Base-by-base conservation (phyloP, 768 basidiomycete genomes). In the Udeniomyces megalosporus region DNA sequence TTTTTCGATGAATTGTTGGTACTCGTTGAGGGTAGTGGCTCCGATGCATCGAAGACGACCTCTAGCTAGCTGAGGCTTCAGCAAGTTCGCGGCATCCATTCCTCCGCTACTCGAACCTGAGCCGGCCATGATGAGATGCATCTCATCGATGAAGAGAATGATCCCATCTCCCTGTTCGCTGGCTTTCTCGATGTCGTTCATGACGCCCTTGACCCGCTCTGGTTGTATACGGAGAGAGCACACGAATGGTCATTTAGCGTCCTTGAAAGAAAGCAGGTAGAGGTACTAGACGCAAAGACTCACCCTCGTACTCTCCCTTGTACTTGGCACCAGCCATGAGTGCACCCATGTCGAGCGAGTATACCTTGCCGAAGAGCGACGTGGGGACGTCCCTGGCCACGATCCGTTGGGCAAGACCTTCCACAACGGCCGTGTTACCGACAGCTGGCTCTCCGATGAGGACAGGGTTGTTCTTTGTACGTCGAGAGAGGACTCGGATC, bases 301-400 rank as follows among this genome's bases (percentile, higher is more conserved):
- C n/a, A n/a, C n/a, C n/a, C 75, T 96, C 92, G 73, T 91, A 99
- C 75, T 96, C 90, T 53, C 85, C 93, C 71, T 91, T 92, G 77
- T 89, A 91, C 71, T 70, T 75, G 15, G 74, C 73, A 32, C 73
- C 73, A 8, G 89, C 89, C 86, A 90, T 90, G 59, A 97, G 80
- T 0, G 91, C 88, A 66, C 92, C 92, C 85, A 95, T 87, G 71
- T 95, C 92, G 34, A 97, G 79, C 6, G 88, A 84, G 72, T 70
- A 67, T 7, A 75, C 67, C 34, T 71, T 66, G 51, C 68, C 70
- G 38, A 75, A 48, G 14, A 75, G 68, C 24, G 67, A 68, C 7
- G 72, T 69, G n/a, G 74, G 74, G 12, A 75, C 74, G 80, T 65
- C 63, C 2, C 63, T 38, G 17, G 58, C 42, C 29, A 65, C 63